Conservation (phyloP, 1,139 yeast genomes). For the Saccharomyces hybrid region DNA sequence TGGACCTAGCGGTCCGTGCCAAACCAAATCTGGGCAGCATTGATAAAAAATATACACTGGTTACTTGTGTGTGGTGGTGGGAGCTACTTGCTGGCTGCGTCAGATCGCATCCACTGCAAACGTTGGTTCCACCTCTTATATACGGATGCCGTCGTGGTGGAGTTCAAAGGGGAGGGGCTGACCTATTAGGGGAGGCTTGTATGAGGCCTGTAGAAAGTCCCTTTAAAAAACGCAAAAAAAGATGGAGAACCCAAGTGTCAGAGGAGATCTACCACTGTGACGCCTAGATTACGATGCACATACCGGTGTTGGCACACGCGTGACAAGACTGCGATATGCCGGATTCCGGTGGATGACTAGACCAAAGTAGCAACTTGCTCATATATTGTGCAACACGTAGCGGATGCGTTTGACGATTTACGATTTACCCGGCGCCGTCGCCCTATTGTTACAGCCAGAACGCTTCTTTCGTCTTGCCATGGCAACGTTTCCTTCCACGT, state of each 20-base stretch:
- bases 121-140: background rate
- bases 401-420: no score
- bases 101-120: no score
- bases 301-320: background rate
- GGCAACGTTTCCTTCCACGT: background rate
- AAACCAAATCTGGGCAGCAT: background rate
- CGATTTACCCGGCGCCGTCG: background rate
- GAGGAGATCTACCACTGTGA: background rate
- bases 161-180: background rate
- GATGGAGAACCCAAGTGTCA: conserved; percentile 5
- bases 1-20: background rate
- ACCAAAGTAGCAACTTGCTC: background rate
- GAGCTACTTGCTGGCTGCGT: no score
- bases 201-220: conserved; percentile 1
- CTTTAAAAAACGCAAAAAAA: conserved; percentile 2
- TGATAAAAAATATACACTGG: background rate
- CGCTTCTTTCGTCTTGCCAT: background rate
- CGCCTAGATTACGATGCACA: background rate
- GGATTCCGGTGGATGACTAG: background rate
- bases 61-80: no score
- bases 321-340: background rate
- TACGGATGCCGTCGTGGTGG: background rate
- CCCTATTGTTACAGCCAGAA: background rate
- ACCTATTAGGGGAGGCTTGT: conserved; percentile 5
- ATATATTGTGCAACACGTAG: no score